Evolutionary conservation across 306 rosid species (phyloP), one percentile per base, ranked within the genome.

Genomic region (Rosa persica): DNA sequence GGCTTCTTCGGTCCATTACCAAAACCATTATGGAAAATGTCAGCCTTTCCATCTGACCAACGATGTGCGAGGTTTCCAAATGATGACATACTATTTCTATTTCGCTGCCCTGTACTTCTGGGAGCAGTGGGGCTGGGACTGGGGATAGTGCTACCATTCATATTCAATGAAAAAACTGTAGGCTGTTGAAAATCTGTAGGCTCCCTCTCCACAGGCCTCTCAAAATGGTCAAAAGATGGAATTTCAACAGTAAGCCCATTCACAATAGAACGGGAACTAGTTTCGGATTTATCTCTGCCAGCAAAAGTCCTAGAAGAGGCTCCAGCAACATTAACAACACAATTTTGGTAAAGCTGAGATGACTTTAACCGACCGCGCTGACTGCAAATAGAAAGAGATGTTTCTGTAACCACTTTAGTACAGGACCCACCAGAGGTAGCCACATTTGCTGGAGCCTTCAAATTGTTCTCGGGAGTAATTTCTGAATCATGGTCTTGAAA

Each of bases 1-100:
- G 98, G 97, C 84, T 86, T 93, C 88, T 85, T 96, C 8, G 94
- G 98, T 72, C 98, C 97, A 81, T 82, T 89, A 72, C 93, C 87
- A 79, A 93, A 90, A 83, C 90, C 90, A 71, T 86, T 88, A 71
- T 83, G 86, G 76, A 90, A 79, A 81, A 87, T 72, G 75, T 90
- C 92, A 38, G 78, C 81, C 86, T 85, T 93, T 42, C 89, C 89
- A 76, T 88, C 97, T n/a, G 94, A 84, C 94, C 94, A 89, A 70
- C 85, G 89, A 84, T 83, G 88, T 43, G 98, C 83, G 51, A 66
- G 84, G 73, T 77, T 76, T 79, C 98, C 96, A 68, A 85, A 78
- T 27, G 91, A 79, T 69, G 87, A 84, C 57, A 87, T 74, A 84
- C 65, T 83, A 78, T 73, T 90, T 84, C 78, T 88, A 86, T 82